These are phyloP conservation scores for Leishmania aethiopica DNA, from an alignment of 208 protist species.

Conservation along the genomic window DNA sequence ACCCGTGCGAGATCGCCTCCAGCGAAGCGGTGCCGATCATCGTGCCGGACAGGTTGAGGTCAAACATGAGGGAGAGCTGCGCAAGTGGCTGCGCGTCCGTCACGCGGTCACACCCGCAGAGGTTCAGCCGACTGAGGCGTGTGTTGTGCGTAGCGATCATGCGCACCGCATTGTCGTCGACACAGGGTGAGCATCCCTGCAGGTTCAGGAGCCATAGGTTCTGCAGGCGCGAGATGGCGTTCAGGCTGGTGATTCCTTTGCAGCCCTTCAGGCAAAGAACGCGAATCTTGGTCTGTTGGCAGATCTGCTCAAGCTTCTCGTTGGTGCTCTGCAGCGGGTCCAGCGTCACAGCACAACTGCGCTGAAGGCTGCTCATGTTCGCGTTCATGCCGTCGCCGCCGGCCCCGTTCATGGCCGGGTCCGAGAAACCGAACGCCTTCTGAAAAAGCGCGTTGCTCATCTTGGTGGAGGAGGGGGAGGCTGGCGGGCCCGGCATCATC, in stretches of 20 bases:
- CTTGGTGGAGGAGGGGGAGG: slow-evolving; percentile 17
- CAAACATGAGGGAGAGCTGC: slow-evolving; percentile 63
- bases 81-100: slow-evolving; percentile 54
- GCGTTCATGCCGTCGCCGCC: slow-evolving; percentile 46
- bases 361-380: slow-evolving; percentile 38
- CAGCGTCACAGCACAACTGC: slow-evolving; percentile 44
- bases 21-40: slow-evolving; percentile 53
- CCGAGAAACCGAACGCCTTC: slow-evolving; percentile 30
- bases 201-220: slow-evolving; percentile 76
- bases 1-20: slow-evolving; percentile 52
- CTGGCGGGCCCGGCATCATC: slow-evolving; percentile 17
- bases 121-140: slow-evolving; percentile 71
- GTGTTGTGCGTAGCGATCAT: slow-evolving; percentile 61
- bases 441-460: slow-evolving; percentile 34
- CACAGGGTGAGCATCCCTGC: slow-evolving; percentile 59
- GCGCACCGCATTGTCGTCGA: slow-evolving; percentile 58
- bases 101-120: slow-evolving; percentile 68
- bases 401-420: slow-evolving; percentile 18
- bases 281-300: slow-evolving; percentile 59
- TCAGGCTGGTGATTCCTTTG: slow-evolving; percentile 64
- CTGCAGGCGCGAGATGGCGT: slow-evolving; percentile 44
- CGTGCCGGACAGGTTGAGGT: slow-evolving; percentile 67
- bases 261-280: slow-evolving; percentile 63
- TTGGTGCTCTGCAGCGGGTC: slow-evolving; percentile 54
- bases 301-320: slow-evolving; percentile 60